Base-by-base conservation (phyloP, 805 yeast species). In the Metschnikowia dekortorum region DNA sequence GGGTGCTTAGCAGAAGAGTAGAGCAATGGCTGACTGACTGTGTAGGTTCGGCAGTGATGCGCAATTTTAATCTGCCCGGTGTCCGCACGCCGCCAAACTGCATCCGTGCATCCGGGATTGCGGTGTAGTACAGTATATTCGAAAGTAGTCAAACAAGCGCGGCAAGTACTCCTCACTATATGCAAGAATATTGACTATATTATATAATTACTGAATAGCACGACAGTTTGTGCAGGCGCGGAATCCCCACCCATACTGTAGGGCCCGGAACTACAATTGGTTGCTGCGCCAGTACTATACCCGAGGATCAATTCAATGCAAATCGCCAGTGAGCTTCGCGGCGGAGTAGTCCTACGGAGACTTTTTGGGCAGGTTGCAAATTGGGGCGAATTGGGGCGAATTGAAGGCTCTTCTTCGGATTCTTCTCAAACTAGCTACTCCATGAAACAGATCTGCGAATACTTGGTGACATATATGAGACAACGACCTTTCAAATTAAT, bases 1-100 rank as follows among this genome's bases (percentile, higher is more conserved):
- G 43, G 43, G 34, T 39, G 43, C 43, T 39, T 14, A 39, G 41
- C 41, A 39, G 41, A 29, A 39, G 43, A 29, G 13, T 39, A 39
- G 43, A 39, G 43, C 34, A 29, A 39, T 14, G 26, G 34, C 43
- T 29, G 43, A 33, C 26, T 14, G 43, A 14, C 14, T 2, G n/a
- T 10, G 26, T 30, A 8, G 18, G 13, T 39, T 28, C 18, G 18
- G 31, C 5, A 22, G 41, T 16, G 31, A n/a, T 5, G 34, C 22
- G 34, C 26, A 29, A 9, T 39, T 39, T 30, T 22, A 30, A 10
- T 29, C 14, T 30, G 43, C 26, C 14, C 14, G 34, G 43, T 30
- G 43, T 10, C 34, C 14, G 43, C 43, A 39, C 43, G 43, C 41
- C 8, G 18, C 31, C 7, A 5, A 9, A 22, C 10, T 38, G n/a